Evolutionary conservation across 2,329 filamentous ascomycete genomes (phyloP), one percentile per base, ranked within the genome.

Genomic region (Zymoseptoria brevis): DNA sequence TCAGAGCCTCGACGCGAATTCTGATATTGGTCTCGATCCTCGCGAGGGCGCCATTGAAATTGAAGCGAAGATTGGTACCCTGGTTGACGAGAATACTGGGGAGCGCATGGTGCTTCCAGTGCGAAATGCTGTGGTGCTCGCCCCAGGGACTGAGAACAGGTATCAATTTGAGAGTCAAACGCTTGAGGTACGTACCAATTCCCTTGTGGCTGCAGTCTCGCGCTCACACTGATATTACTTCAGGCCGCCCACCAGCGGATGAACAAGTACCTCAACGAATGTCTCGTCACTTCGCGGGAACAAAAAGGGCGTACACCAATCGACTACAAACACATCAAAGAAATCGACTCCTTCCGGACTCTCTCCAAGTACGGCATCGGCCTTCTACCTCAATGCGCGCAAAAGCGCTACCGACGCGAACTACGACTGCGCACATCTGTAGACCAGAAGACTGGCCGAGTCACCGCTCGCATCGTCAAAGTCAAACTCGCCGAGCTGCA

Each of bases 381-480:
- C 26, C 79, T 81, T 45, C 79, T 93, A 0, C 89, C 87, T 1
- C 67, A 56, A 11, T 54, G 70, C 68, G 64, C 70, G 56, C 55
- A 63, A n/a, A 55, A 61, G 21, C 61, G 60, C 50, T 55, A 57
- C 11, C 77, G 80, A 35, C 78, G 83, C 57, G 80, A 85, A 66
- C 76, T 85, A 63, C 86, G 84, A 67, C 83, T 92, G 7, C 86
- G 91, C 35, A 71, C 68, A 9, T 69, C 71, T 1, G 62, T 72
- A 19, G 88, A 96, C 71, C 85, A 88, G 70, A 87, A 87, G 68
- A 89, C 84, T 0, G 79, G 86, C 22, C 56, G 64, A 60, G 76
- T 92, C 2, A 75, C 93, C 9, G 87, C 86, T 60, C 91, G 89
- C 73, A 96, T 99, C 68, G 85, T 99, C 74, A 99, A 99, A 77